Evolutionary conservation across 768 basidiomycete genomes (phyloP).

Genomic region (Vararia minispora): DNA sequence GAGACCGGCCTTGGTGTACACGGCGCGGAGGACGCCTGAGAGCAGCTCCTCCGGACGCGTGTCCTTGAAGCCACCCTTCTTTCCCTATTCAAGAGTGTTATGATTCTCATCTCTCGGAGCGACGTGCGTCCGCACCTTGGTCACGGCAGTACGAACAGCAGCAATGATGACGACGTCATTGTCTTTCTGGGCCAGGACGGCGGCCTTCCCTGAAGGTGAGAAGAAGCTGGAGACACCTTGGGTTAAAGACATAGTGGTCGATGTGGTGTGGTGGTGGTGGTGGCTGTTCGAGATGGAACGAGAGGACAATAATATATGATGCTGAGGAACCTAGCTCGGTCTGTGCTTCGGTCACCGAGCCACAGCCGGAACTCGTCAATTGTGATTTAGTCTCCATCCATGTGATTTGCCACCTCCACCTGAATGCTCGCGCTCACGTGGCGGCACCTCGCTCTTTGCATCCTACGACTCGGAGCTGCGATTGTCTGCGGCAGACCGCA

Average conservation of each 20-base stretch:
- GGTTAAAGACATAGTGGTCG: slow-evolving; percentile 14
- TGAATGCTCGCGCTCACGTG: too few species aligned
- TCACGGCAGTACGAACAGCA: slow-evolving; percentile 84
- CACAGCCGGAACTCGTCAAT: too few species aligned
- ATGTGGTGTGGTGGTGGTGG: not conserved
- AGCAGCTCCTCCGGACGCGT: slow-evolving; percentile 77
- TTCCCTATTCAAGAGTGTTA: slow-evolving; percentile 34
- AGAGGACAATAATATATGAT: not conserved
- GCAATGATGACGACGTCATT: slow-evolving; percentile 87
- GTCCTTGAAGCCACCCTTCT: slow-evolving; percentile 88
- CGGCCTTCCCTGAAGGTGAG: slow-evolving; percentile 11
- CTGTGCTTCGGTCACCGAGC: too few species aligned
- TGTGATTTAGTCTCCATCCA: too few species aligned
- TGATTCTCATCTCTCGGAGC: slow-evolving; percentile 3
- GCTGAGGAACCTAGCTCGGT: not conserved
- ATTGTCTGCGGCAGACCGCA: too few species aligned
- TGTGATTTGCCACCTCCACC: too few species aligned
- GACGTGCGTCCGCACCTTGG: slow-evolving; percentile 50
- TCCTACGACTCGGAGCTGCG: too few species aligned
- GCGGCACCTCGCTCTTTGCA: too few species aligned
- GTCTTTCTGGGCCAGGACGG: slow-evolving; percentile 51
- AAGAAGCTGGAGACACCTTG: slow-evolving; percentile 15
- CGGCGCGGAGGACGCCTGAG: slow-evolving; percentile 63
- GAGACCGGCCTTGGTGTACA: slow-evolving; percentile 53
- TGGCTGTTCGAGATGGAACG: not conserved